These are phyloP conservation scores for Diplosphaera chodatii DNA, from an alignment of 139 green algal genomes.

Conservation along the genomic window DNA sequence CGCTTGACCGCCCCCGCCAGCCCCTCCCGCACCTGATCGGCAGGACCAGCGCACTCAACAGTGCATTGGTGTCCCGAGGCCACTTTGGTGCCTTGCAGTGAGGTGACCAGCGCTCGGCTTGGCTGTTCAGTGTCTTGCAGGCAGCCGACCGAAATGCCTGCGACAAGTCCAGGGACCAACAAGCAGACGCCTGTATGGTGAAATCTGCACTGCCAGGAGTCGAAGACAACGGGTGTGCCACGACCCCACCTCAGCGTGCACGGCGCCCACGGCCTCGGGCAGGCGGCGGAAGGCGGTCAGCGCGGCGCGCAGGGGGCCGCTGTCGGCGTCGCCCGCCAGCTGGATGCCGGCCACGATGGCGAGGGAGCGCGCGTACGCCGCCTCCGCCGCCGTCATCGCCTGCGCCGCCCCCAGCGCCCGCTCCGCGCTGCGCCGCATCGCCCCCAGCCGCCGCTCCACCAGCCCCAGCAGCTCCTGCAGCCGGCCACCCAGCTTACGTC, in stretches of 20 bases:
- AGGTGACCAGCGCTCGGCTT: too few species aligned
- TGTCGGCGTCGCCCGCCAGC: constrained; percentile 34
- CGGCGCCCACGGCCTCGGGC: constrained; percentile 18
- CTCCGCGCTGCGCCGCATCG: constrained; percentile 23
- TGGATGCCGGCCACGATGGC: constrained; percentile 11
- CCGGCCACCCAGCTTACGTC: too few species aligned
- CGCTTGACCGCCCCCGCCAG: constrained; percentile 3
- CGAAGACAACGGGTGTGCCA: too few species aligned
- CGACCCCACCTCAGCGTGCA: constrained; percentile 17
- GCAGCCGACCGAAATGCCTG: too few species aligned
- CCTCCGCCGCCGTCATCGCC: constrained; percentile 33
- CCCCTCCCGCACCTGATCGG: constrained; percentile 6
- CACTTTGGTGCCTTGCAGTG: too few species aligned
- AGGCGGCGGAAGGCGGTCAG: constrained; percentile 26
- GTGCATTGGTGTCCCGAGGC: too few species aligned
- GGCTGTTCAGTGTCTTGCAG: too few species aligned
- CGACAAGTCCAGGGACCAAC: too few species aligned
- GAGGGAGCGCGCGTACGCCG: constrained; percentile 25
- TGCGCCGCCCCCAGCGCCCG: constrained; percentile 27
- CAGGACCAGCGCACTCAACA: too few species aligned
- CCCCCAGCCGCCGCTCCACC: constrained; percentile 29
- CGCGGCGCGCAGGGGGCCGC: constrained; percentile 23
- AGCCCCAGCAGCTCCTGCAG: constrained; percentile 7
- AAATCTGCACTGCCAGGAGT: too few species aligned
- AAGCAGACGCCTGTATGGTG: too few species aligned